Conservation (phyloP, 345 rosid genomes). For the Moringa oleifera region DNA sequence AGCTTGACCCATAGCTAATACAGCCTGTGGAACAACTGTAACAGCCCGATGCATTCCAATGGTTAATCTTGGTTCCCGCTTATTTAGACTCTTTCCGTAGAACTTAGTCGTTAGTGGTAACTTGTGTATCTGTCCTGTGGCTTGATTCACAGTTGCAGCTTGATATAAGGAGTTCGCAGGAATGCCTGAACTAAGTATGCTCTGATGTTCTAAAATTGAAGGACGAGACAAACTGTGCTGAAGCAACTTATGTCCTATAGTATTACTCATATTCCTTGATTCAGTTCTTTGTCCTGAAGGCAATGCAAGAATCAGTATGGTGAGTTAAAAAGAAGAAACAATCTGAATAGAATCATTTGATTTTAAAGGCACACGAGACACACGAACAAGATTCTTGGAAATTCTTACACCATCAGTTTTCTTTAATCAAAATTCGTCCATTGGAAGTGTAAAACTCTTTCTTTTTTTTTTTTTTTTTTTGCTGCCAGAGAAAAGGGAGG, state of each 20-base stretch:
- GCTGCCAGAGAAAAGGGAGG: too few relatives aligned
- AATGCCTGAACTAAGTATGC: slow-evolving; percentile 44
- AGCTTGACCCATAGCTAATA: slow-evolving; percentile 64
- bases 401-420: slow-evolving; percentile 4
- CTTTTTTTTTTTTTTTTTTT: too few relatives aligned
- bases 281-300: slow-evolving; percentile 35
- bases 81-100: slow-evolving; percentile 36
- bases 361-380: slow-evolving; percentile 12
- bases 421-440: too few relatives aligned
- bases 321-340: not conserved
- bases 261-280: slow-evolving; percentile 63
- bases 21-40: slow-evolving; percentile 49
- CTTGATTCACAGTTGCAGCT: slow-evolving; percentile 33
- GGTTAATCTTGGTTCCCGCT: slow-evolving; percentile 25
- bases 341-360: slow-evolving; percentile 9
- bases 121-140: slow-evolving; percentile 24
- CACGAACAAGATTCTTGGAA: slow-evolving; percentile 5
- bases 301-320: slow-evolving; percentile 28
- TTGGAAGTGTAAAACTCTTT: too few relatives aligned
- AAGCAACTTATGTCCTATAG: slow-evolving; percentile 46
- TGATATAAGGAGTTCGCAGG: slow-evolving; percentile 40
- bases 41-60: slow-evolving; percentile 31
- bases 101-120: slow-evolving; percentile 35
- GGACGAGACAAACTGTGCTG: slow-evolving; percentile 61
- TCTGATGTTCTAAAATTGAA: slow-evolving; percentile 46